Percentiles rank a stretch among this genome's conserved stretches.
Conservation (phyloP, 176 grass and related monocot species). For the Lolium multiflorum region DNA sequence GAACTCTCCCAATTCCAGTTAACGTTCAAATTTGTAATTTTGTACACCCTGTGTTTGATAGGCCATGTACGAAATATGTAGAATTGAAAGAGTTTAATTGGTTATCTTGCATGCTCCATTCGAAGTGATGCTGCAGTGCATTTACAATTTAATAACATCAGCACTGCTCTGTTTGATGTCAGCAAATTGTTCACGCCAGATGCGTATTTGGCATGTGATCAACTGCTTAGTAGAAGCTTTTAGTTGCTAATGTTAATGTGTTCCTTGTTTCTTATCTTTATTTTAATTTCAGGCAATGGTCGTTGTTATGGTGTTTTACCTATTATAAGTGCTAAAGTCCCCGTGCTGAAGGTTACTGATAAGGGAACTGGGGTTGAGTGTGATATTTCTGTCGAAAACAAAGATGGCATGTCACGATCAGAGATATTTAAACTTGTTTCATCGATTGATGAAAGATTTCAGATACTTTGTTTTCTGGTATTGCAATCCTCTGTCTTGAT, state of each 20-base stretch:
- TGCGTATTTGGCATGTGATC: constrained; percentile 6
- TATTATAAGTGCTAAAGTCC: constrained; percentile 73
- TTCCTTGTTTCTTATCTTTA: constrained; percentile 34
- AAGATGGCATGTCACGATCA: constrained; percentile 94
- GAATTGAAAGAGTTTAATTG: background rate
- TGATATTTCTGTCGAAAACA: constrained; percentile 97
- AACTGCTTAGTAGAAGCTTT: constrained; percentile 24
- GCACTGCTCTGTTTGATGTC: background rate
- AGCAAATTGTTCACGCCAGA: background rate
- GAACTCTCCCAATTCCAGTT: background rate
- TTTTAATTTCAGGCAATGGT: constrained; percentile 60
- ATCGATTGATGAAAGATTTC: constrained; percentile 87
- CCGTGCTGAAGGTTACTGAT: constrained; percentile 77
- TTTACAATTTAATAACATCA: background rate
- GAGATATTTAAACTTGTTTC: constrained; percentile 70
- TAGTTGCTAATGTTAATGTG: background rate
- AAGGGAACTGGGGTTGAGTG: constrained; percentile 66
- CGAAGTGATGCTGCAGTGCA: background rate
- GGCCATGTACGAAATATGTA: constrained; percentile 3
- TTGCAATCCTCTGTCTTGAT: constrained; percentile 37
- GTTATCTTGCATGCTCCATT: background rate
- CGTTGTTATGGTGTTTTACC: constrained; percentile 70
- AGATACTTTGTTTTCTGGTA: constrained; percentile 94
- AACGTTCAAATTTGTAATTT: background rate
- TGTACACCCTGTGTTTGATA: background rate